These are phyloP conservation scores for Diplodia seriata DNA, from an alignment of 2,329 filamentous ascomycete genomes.

Conservation along the genomic window DNA sequence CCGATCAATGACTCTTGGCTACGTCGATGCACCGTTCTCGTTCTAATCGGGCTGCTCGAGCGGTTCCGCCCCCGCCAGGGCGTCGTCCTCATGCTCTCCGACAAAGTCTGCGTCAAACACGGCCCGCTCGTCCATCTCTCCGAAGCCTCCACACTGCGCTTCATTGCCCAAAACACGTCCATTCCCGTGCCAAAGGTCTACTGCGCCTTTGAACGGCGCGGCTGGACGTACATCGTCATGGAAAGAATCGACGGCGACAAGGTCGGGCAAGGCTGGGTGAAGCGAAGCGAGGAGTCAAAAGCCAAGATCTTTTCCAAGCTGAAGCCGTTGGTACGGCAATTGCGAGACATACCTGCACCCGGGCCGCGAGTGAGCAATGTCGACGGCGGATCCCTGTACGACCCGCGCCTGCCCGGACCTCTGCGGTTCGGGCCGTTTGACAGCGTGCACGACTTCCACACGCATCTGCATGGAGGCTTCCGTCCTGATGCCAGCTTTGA, in stretches of 20 bases:
- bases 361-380: conserved; percentile 35
- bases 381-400: conserved; percentile 38
- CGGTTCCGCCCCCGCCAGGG: conserved; percentile 14
- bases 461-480: conserved; percentile 45
- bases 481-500: conserved; percentile 33
- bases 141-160: conserved; percentile 53
- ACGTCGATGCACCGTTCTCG: not conserved
- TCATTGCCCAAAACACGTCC: conserved; percentile 50
- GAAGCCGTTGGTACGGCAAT: conserved; percentile 36
- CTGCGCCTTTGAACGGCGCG: conserved; percentile 52
- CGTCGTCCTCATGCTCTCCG: conserved; percentile 19
- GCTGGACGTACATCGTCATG: conserved; percentile 56
- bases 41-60: conserved; percentile 1
- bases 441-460: conserved; percentile 48
- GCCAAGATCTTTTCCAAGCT: conserved; percentile 35
- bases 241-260: conserved; percentile 44
- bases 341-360: conserved; percentile 35
- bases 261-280: conserved; percentile 37
- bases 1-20: conserved; percentile 16
- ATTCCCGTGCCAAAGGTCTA: conserved; percentile 57
- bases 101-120: conserved; percentile 43
- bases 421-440: conserved; percentile 45
- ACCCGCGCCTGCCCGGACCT: conserved; percentile 38
- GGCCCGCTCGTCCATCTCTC: conserved; percentile 43
- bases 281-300: conserved; percentile 34